Evolutionary conservation across 2,329 filamentous ascomycete genomes (phyloP).

Genomic region (Talaromyces sp.): DNA sequence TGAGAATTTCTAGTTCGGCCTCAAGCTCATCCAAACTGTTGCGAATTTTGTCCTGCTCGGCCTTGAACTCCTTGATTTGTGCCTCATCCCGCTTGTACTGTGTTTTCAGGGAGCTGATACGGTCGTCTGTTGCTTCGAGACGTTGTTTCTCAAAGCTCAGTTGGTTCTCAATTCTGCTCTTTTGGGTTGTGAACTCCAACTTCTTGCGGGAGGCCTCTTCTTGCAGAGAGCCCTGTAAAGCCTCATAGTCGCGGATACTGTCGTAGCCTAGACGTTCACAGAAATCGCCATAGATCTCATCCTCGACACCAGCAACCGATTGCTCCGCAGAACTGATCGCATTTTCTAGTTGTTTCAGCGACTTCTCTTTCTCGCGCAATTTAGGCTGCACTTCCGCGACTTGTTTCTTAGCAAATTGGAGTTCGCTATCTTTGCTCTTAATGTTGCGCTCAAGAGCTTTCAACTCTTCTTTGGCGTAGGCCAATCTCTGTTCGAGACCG

Average conservation of each 20-base stretch:
- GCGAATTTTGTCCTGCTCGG: slow-evolving; percentile 72
- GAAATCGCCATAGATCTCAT: slow-evolving; percentile 81
- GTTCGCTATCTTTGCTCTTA: slow-evolving; percentile 76
- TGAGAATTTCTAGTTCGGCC: slow-evolving; percentile 73
- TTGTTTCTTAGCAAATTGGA: slow-evolving; percentile 70
- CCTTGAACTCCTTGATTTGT: slow-evolving; percentile 68
- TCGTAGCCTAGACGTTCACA: slow-evolving; percentile 83
- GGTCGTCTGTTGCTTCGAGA: slow-evolving; percentile 66
- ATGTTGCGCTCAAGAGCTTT: slow-evolving; percentile 78
- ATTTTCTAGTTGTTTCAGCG: slow-evolving; percentile 62
- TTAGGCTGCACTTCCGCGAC: slow-evolving; percentile 75
- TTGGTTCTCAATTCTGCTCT: slow-evolving; percentile 60
- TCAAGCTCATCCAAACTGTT: slow-evolving; percentile 69
- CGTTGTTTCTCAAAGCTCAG: slow-evolving; percentile 67
- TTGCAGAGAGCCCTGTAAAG: slow-evolving; percentile 86
- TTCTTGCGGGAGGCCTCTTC: slow-evolving; percentile 87
- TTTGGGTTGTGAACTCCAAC: slow-evolving; percentile 80
- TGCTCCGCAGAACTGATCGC: slow-evolving; percentile 58
- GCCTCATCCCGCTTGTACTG: slow-evolving; percentile 65
- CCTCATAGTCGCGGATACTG: slow-evolving; percentile 89
- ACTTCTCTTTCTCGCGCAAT: slow-evolving; percentile 67
- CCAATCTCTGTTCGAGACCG: slow-evolving; percentile 74
- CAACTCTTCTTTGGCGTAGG: slow-evolving; percentile 71
- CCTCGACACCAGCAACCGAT: slow-evolving; percentile 77
- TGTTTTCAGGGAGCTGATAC: slow-evolving; percentile 67